Evolutionary conservation across 2,329 filamentous ascomycete species (phyloP).

Genomic region (Cucurbitaria berberidis): DNA sequence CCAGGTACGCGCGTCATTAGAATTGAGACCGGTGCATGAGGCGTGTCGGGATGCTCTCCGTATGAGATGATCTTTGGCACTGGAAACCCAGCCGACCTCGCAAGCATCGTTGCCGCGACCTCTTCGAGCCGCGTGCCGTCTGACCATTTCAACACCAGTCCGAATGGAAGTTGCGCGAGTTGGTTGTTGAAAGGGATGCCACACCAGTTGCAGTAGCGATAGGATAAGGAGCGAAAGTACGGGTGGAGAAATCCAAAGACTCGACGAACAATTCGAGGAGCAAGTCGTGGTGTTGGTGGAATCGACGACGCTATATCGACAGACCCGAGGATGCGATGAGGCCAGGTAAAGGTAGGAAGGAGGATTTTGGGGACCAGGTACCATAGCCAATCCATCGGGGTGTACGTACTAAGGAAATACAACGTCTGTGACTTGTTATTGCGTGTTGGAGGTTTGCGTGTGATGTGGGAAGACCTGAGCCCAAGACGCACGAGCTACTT

Average conservation of each 20-base stretch:
- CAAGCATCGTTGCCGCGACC: slow-evolving; percentile 20
- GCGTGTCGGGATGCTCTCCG: slow-evolving; percentile 20
- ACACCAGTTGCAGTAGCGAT: slow-evolving; percentile 16
- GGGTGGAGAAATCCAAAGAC: background rate
- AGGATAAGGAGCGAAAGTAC: background rate
- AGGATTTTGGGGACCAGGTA: background rate
- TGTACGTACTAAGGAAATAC: too few relatives aligned
- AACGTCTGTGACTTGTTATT: too few relatives aligned
- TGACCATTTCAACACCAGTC: slow-evolving; percentile 25
- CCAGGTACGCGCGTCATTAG: slow-evolving; percentile 50
- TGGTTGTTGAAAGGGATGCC: slow-evolving; percentile 23
- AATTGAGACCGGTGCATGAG: slow-evolving; percentile 19
- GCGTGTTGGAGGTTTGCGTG: too few relatives aligned
- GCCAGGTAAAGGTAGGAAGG: slow-evolving; percentile 2
- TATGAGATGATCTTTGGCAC: slow-evolving; percentile 25
- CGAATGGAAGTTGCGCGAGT: slow-evolving; percentile 19
- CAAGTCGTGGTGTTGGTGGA: background rate
- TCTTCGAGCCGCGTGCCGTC: slow-evolving; percentile 26
- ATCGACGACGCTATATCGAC: background rate
- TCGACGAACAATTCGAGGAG: background rate
- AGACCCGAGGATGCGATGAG: background rate
- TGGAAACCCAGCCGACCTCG: slow-evolving; percentile 22
- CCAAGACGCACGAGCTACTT: too few relatives aligned
- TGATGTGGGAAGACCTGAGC: too few relatives aligned
- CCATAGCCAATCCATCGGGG: background rate